Conservation (phyloP, 352 stramenopile species). For the Globisporangium cederbergense region DNA sequence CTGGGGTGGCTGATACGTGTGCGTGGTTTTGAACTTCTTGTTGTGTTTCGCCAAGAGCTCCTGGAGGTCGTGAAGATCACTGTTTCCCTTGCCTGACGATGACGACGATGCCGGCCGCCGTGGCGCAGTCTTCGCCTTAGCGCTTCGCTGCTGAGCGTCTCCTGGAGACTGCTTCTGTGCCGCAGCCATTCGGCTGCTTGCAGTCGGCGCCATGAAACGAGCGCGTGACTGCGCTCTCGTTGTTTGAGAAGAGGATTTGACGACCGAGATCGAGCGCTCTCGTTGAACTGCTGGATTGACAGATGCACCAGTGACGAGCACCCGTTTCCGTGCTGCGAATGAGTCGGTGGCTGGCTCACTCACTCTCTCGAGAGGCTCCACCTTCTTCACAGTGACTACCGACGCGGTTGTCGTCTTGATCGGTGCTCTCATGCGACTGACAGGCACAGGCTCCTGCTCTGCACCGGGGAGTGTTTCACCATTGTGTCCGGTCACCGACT, state of each 20-base stretch:
- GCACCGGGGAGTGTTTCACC: background rate
- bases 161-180: slow-evolving; percentile 5
- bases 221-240: background rate
- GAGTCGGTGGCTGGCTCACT: background rate
- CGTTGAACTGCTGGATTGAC: background rate
- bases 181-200: slow-evolving; percentile 15
- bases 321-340: background rate
- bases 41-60: slow-evolving; percentile 67
- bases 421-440: slow-evolving; percentile 5
- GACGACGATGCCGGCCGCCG: background rate
- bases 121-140: slow-evolving; percentile 2
- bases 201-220: slow-evolving; percentile 17
- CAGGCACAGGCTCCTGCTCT: background rate
- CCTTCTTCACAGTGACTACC: background rate
- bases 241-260: background rate
- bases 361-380: background rate
- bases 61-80: slow-evolving; percentile 39
- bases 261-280: background rate
- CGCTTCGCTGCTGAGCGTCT: background rate
- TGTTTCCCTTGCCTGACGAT: background rate
- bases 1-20: slow-evolving; percentile 76
- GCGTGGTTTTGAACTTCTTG: slow-evolving; percentile 69
- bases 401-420: slow-evolving; percentile 10
- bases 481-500: background rate
- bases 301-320: background rate